phyloP scores from a whole-genome alignment of 768 basidiomycete species.

The Russula dissimulans region DNA sequence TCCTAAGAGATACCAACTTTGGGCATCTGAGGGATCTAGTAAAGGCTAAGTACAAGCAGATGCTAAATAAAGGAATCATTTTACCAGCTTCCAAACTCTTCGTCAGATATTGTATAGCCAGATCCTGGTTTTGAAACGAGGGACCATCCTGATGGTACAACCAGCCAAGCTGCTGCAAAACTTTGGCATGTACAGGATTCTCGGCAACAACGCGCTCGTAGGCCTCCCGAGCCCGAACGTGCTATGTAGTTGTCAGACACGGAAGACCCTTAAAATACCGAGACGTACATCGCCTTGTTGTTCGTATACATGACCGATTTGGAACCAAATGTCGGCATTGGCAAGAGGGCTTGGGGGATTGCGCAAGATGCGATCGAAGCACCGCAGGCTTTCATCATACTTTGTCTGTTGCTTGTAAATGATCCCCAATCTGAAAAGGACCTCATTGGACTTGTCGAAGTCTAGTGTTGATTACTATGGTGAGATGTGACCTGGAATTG shows the following conservation, averaged over 20 bases:
- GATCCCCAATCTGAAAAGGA: slow-evolving; percentile 94
- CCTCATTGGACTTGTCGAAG: slow-evolving; percentile 98
- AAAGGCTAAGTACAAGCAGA: background rate
- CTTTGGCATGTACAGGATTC: slow-evolving; percentile 92
- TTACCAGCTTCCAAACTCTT: slow-evolving; percentile 91
- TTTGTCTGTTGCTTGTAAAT: slow-evolving; percentile 99
- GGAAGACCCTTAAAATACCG: background rate
- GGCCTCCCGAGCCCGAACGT: slow-evolving; percentile 83
- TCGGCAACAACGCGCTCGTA: slow-evolving; percentile 93
- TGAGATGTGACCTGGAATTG: background rate
- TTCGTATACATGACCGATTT: slow-evolving; percentile 97
- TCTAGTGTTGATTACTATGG: slow-evolving; percentile 37
- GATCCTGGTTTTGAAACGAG: slow-evolving; percentile 90
- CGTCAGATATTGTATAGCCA: slow-evolving; percentile 88
- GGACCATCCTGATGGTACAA: slow-evolving; percentile 94
- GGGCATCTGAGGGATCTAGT: slow-evolving; percentile 86
- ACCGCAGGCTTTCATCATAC: slow-evolving; percentile 77
- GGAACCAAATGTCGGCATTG: slow-evolving; percentile 99
- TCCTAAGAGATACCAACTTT: slow-evolving; percentile 98
- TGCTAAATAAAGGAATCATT: slow-evolving; percentile 29
- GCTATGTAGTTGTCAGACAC: slow-evolving; percentile 38
- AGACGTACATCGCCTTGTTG: slow-evolving; percentile 86
- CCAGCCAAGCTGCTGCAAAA: slow-evolving; percentile 96
- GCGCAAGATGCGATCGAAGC: slow-evolving; percentile 94
- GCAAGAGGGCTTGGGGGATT: slow-evolving; percentile 94